Base-by-base conservation (phyloP, 371 early-diverging fungal species). In the Chytridium lagenaria region DNA sequence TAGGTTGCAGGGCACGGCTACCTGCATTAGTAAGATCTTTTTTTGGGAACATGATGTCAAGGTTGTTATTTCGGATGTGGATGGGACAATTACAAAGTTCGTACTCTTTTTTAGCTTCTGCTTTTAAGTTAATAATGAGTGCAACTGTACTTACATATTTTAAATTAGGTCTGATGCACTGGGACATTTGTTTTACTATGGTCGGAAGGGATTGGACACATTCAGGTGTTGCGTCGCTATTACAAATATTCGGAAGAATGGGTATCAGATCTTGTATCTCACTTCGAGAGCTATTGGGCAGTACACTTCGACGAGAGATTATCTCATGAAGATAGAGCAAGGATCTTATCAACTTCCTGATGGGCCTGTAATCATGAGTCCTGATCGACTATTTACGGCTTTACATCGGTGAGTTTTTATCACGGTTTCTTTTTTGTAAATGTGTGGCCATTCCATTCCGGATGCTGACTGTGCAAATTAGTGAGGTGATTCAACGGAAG, bases 41-140 rank as follows among this genome's bases (percentile, higher is more conserved):
- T 86, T 96, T 33, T 99, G 97, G 96, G 85, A 92, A 40, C 79
- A 91, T 72, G 88, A 91, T 73, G 91, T 92, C 50, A 89, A 95
- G 67, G 89, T 99, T 36, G 96, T 99, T 31, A 94, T 99, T 66
- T 96, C 96, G 0, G 99, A 99, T 81, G 95, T 99, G 73, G 99
- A 99, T 81, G 99, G 99, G 50, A 99, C 99, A 0, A 98, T 99
- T 68, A 99, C 99, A 49, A 99, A 99, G 79, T 84, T 75, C 28
- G 49, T 71, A 19, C 44, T 59, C 5, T 16, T 19, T 65, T 63
- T 2, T 64, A 70, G 28, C 36, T 36, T 63, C 16, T 3, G 15
- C 37, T 31, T 23, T n/a, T n/a, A n/a, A n/a, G n/a, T n/a, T n/a
- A n/a, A n/a, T n/a, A n/a, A n/a, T n/a, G n/a, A n/a, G n/a, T n/a